phyloP scores from a whole-genome alignment of 768 basidiomycete genomes.

The Termitomyces heimii region DNA sequence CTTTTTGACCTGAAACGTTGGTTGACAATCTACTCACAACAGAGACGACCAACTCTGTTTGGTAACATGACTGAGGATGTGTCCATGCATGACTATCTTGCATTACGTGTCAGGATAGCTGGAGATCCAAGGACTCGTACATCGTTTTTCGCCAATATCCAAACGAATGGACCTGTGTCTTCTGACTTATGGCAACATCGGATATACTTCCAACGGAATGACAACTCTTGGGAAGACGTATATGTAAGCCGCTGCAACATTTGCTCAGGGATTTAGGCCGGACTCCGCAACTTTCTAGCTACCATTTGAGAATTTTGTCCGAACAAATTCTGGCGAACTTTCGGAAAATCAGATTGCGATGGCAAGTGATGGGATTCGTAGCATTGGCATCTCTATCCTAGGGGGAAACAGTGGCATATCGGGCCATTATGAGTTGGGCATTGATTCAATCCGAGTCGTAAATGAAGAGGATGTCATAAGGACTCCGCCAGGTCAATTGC shows the following conservation, averaged over 20 bases:
- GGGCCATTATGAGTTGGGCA: slow-evolving; percentile 77
- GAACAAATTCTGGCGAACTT: slow-evolving; percentile 69
- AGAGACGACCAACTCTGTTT: slow-evolving; percentile 80
- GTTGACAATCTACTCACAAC: not conserved
- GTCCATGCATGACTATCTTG: slow-evolving; percentile 73
- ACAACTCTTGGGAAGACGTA: slow-evolving; percentile 76
- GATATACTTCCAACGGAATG: slow-evolving; percentile 65
- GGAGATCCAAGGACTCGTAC: slow-evolving; percentile 73
- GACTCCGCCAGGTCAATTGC: slow-evolving; percentile 19
- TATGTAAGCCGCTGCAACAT: slow-evolving; percentile 45
- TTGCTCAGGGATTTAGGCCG: not conserved
- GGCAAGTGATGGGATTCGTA: slow-evolving; percentile 68
- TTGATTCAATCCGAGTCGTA: slow-evolving; percentile 77
- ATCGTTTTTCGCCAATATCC: slow-evolving; percentile 92
- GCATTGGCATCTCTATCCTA: slow-evolving; percentile 82
- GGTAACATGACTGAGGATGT: slow-evolving; percentile 85
- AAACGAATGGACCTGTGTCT: slow-evolving; percentile 76
- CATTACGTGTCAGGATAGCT: slow-evolving; percentile 69
- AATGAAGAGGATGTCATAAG: slow-evolving; percentile 60
- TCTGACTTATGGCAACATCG: slow-evolving; percentile 95
- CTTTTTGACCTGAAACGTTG: not conserved
- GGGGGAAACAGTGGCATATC: slow-evolving; percentile 75
- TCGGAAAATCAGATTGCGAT: slow-evolving; percentile 69
- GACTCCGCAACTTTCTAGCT: slow-evolving; percentile 41
- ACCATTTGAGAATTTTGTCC: slow-evolving; percentile 70